A percentile compares a stretch with the other conserved stretches of the same genome.
phyloP scores from a whole-genome alignment of 2,329 filamentous ascomycete species.

The Penicillium sp. region DNA sequence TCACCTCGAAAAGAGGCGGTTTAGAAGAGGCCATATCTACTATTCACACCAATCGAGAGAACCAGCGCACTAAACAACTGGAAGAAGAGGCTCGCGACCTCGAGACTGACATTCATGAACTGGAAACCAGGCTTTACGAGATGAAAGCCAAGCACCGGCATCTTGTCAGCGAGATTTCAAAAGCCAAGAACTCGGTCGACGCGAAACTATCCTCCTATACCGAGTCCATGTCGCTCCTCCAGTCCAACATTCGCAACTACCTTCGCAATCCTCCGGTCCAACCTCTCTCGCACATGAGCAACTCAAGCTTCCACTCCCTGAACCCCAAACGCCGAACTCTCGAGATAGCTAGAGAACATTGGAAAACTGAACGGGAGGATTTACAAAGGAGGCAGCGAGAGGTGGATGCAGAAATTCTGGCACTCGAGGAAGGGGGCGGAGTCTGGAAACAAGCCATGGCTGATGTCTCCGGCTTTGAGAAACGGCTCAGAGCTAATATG shows the following conservation, averaged over 20 bases:
- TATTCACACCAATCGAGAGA: conserved; percentile 47
- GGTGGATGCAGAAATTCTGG: conserved; percentile 52
- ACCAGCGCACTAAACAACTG: conserved; percentile 43
- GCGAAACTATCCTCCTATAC: conserved; percentile 57
- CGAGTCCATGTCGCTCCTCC: conserved; percentile 51
- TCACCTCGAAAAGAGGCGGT: conserved; percentile 48
- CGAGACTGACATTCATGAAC: conserved; percentile 53
- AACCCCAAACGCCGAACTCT: conserved; percentile 56
- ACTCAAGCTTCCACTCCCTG: conserved; percentile 48
- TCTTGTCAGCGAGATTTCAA: conserved; percentile 50
- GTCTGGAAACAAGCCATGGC: conserved; percentile 56
- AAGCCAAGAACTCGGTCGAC: conserved; percentile 55
- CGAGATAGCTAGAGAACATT: conserved; percentile 57
- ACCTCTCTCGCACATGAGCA: conserved; percentile 30
- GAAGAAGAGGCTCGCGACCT: conserved; percentile 50
- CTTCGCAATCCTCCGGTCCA: conserved; percentile 46
- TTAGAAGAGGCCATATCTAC: conserved; percentile 49
- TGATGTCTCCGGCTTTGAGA: conserved; percentile 51
- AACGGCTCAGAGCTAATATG: conserved; percentile 31
- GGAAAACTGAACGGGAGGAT: conserved; percentile 47
- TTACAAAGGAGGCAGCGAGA: conserved; percentile 44
- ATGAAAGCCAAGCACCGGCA: conserved; percentile 53
- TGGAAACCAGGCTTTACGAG: conserved; percentile 53
- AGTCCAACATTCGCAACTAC: conserved; percentile 53
- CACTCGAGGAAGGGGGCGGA: conserved; percentile 55